phyloP scores from a whole-genome alignment of 225 moss, liverwort and hornwort species.

The Bryum argenteum region DNA sequence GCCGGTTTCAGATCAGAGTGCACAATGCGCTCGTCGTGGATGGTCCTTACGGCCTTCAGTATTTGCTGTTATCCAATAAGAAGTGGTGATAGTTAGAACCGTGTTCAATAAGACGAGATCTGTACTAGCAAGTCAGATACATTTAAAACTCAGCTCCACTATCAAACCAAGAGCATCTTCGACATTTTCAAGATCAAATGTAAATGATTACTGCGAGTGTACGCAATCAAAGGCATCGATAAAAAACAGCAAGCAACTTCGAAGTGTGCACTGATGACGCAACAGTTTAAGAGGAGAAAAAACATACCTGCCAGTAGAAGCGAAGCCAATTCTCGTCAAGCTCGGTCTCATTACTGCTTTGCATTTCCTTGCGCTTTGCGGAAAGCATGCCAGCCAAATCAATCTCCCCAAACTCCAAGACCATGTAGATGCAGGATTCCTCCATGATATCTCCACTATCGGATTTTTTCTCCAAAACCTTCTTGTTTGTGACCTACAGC shows the following conservation, averaged over 20 bases:
- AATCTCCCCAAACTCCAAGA: constrained; percentile 90
- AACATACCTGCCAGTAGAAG: constrained; percentile 91
- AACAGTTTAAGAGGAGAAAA: neutral
- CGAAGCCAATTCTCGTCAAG: constrained; percentile 93
- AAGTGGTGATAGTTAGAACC: constrained; percentile 13
- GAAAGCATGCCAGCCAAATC: constrained; percentile 87
- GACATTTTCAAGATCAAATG: neutral
- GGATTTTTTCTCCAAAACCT: constrained; percentile 59
- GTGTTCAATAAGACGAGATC: constrained; percentile 9
- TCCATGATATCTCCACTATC: constrained; percentile 72
- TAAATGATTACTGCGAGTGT: neutral
- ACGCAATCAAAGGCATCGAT: neutral
- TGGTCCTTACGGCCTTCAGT: constrained; percentile 84
- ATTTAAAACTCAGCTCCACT: neutral
- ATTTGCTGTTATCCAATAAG: constrained; percentile 68
- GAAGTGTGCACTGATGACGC: neutral
- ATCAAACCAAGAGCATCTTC: neutral
- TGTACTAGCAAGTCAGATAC: constrained; percentile 9
- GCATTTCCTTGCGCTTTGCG: constrained; percentile 80
- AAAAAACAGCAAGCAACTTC: neutral
- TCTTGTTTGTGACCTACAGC: constrained; percentile 78
- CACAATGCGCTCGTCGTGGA: constrained; percentile 94
- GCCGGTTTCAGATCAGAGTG: constrained; percentile 99
- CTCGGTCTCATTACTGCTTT: constrained; percentile 49
- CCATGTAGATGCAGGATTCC: constrained; percentile 86